These are phyloP conservation scores for Leptographium flavum DNA, from an alignment of 2,329 filamentous ascomycete genomes.

Conservation along the genomic window DNA sequence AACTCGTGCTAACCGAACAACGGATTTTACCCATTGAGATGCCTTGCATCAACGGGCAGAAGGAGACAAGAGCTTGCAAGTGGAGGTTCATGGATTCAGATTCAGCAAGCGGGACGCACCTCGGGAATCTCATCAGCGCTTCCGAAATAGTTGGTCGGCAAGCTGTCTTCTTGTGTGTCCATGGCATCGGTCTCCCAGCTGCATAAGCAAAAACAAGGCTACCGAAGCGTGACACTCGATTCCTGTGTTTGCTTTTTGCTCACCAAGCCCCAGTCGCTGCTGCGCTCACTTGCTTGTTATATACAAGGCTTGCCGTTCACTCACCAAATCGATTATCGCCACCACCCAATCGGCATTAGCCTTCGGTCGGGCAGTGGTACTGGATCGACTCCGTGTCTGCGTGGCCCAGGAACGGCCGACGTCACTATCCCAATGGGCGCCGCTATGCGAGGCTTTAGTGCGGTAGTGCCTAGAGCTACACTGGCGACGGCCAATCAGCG, in stretches of 20 bases:
- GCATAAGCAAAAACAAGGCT: background rate
- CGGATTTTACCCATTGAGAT: too few species aligned
- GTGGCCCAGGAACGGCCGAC: background rate
- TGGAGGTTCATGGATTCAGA: background rate
- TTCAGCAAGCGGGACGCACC: conserved; percentile 1
- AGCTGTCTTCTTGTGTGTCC: background rate
- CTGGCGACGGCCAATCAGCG: background rate
- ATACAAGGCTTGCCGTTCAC: too few species aligned
- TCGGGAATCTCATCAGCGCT: background rate
- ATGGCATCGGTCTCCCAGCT: background rate
- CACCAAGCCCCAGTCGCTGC: too few species aligned
- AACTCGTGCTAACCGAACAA: too few species aligned
- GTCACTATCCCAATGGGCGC: too few species aligned
- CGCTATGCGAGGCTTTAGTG: background rate
- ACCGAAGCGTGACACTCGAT: background rate
- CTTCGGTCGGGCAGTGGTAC: background rate
- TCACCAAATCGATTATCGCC: too few species aligned
- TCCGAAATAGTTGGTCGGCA: background rate
- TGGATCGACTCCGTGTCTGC: too few species aligned
- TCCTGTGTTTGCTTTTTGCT: background rate
- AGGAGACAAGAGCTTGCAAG: background rate
- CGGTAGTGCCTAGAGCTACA: background rate
- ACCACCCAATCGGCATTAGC: background rate
- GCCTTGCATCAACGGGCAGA: background rate
- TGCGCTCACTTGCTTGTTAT: too few species aligned